phyloP scores from a whole-genome alignment of 805 yeast species.

The Wickerhamiella alocasiicola region DNA sequence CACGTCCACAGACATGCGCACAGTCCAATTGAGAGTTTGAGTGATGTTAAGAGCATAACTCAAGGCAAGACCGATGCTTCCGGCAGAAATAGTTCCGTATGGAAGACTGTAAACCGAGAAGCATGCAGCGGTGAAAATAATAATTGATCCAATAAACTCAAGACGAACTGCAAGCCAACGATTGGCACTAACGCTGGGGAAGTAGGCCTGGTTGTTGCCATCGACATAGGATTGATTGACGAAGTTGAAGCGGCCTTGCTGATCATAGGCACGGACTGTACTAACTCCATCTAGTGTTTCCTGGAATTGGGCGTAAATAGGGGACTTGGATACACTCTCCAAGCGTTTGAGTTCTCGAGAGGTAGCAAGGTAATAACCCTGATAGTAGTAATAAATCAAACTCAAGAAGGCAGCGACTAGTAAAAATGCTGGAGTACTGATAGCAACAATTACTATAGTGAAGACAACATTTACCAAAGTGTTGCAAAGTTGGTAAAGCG shows the following conservation, averaged over 20 bases:
- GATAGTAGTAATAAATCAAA: slow-evolving; percentile 55
- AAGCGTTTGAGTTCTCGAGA: slow-evolving; percentile 71
- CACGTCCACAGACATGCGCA: slow-evolving; percentile 96
- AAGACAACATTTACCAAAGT: slow-evolving; percentile 33
- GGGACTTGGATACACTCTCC: slow-evolving; percentile 55
- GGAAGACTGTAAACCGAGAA: slow-evolving; percentile 59
- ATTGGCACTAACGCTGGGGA: slow-evolving; percentile 84
- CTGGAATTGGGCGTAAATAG: slow-evolving; percentile 70
- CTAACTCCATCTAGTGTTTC: slow-evolving; percentile 68
- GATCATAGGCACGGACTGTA: slow-evolving; percentile 70
- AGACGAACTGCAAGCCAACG: slow-evolving; percentile 96
- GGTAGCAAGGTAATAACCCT: slow-evolving; percentile 52
- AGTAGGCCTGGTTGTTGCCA: slow-evolving; percentile 79
- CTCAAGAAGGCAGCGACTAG: slow-evolving; percentile 60
- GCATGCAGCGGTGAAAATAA: slow-evolving; percentile 77
- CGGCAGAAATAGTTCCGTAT: slow-evolving; percentile 66
- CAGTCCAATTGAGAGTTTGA: slow-evolving; percentile 92
- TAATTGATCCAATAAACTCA: slow-evolving; percentile 80
- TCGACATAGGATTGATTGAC: slow-evolving; percentile 51
- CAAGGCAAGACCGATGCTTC: slow-evolving; percentile 86
- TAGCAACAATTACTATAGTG: slow-evolving; percentile 69
- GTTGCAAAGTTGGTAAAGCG: slow-evolving; percentile 29
- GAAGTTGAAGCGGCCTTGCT: slow-evolving; percentile 46
- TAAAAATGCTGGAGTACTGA: slow-evolving; percentile 78
- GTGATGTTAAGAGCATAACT: slow-evolving; percentile 90